A percentile compares a stretch with the other conserved stretches of the same genome.
These are phyloP conservation scores for Cordyceps militaris DNA, from an alignment of 2,329 filamentous ascomycete species.

Conservation along the genomic window DNA sequence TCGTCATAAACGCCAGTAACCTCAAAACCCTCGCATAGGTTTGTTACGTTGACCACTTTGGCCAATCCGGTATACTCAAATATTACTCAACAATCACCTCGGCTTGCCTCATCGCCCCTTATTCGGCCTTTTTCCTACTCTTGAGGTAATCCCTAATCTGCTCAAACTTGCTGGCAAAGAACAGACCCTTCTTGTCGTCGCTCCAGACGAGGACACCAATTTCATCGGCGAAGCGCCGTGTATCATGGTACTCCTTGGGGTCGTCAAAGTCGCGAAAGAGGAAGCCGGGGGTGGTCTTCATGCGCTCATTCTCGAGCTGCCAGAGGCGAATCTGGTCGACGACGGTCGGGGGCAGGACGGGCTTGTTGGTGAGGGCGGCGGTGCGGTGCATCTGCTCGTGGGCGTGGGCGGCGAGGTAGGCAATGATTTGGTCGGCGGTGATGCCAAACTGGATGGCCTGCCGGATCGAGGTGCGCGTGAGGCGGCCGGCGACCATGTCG, in stretches of 20 bases:
- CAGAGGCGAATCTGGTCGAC: slow-evolving; percentile 96
- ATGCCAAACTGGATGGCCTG: slow-evolving; percentile 85
- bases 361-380: slow-evolving; percentile 48
- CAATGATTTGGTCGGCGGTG: slow-evolving; percentile 90
- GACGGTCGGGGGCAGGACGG: slow-evolving; percentile 86
- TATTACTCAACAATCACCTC: neutral
- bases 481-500: slow-evolving; percentile 81
- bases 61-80: neutral
- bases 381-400: slow-evolving; percentile 86
- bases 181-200: slow-evolving; percentile 70
- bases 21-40: neutral
- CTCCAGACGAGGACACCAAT: slow-evolving; percentile 87
- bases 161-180: slow-evolving; percentile 88
- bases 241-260: slow-evolving; percentile 60
- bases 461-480: slow-evolving; percentile 83
- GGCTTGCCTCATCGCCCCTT: neutral
- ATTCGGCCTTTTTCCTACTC: slow-evolving; percentile 49
- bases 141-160: slow-evolving; percentile 78
- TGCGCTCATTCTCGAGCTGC: slow-evolving; percentile 95
- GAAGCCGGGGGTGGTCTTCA: slow-evolving; percentile 77
- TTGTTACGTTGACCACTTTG: neutral
- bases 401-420: slow-evolving; percentile 84
- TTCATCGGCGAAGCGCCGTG: slow-evolving; percentile 75
- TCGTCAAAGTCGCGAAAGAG: slow-evolving; percentile 83
- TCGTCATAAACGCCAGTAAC: neutral